These are phyloP conservation scores for Debaryomyces sp. DNA, from an alignment of 1,139 yeast species.

Conservation along the genomic window DNA sequence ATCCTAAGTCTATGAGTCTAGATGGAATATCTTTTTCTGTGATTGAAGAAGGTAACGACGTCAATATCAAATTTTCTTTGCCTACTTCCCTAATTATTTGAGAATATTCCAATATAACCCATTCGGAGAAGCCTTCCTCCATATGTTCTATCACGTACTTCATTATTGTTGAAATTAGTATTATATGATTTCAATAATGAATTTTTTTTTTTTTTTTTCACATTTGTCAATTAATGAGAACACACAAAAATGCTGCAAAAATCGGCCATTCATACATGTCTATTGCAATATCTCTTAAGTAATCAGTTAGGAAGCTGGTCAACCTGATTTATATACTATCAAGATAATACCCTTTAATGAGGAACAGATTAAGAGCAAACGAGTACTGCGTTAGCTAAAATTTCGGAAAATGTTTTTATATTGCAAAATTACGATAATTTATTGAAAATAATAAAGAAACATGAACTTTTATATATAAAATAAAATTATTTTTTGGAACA, in stretches of 20 bases:
- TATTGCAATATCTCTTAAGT: background rate
- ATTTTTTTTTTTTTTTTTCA: background rate
- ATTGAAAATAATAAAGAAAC: background rate
- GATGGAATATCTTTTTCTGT: slow-evolving; percentile 67
- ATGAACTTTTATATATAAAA: background rate
- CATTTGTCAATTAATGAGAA: background rate
- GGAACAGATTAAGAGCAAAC: no score
- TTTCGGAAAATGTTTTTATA: background rate
- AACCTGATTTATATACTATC: background rate
- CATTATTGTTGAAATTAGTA: slow-evolving; percentile 41
- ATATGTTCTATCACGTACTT: slow-evolving; percentile 94
- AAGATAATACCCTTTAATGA: no score
- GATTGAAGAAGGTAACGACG: slow-evolving; percentile 72
- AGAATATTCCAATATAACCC: slow-evolving; percentile 89
- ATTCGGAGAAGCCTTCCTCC: slow-evolving; percentile 96
- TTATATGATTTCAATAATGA: background rate
- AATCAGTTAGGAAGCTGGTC: background rate
- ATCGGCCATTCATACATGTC: background rate
- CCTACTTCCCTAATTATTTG: slow-evolving; percentile 87
- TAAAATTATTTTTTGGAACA: slow-evolving; percentile 20
- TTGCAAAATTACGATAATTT: background rate
- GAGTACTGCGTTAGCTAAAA: background rate
- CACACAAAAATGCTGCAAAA: slow-evolving; percentile 2
- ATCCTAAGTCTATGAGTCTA: slow-evolving; percentile 59
- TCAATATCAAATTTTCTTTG: slow-evolving; percentile 66